These are phyloP conservation scores for Moniliophthora roreri DNA, from an alignment of 1,284 basidiomycete genomes.

Conservation along the genomic window DNA sequence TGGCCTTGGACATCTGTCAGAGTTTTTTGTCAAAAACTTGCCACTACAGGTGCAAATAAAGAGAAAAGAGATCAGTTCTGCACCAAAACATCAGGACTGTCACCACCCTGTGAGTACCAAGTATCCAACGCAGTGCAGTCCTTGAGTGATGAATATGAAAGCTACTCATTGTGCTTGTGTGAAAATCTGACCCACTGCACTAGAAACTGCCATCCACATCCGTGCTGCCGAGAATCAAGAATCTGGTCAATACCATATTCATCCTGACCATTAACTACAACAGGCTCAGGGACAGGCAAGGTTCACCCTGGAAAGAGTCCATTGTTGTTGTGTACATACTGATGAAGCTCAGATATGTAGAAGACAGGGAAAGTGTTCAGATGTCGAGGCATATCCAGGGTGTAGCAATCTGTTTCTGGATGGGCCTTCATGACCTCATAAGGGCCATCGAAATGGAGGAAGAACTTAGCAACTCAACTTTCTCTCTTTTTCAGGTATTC, in stretches of 20 bases:
- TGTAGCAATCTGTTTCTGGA: no score
- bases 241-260: conserved; percentile 10
- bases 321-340: conserved; percentile 11
- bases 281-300: not conserved
- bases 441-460: conserved; percentile 19
- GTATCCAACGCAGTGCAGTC: conserved; percentile 16
- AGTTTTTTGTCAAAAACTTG: no score
- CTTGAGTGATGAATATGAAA: conserved; percentile 16
- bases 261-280: not conserved
- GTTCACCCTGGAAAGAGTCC: conserved; percentile 3
- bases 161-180: conserved; percentile 12
- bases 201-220: conserved; percentile 10
- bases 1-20: no score
- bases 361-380: conserved; percentile 16
- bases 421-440: no score
- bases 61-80: no score
- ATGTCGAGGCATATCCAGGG: no score
- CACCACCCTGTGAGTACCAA: conserved; percentile 9
- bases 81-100: conserved; percentile 11
- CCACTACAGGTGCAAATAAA: no score
- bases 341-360: conserved; percentile 15
- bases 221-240: conserved; percentile 3
- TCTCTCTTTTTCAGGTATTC: conserved; percentile 2
- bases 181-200: conserved; percentile 12
- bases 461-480: conserved; percentile 18